These are phyloP conservation scores for Sclerospora graminicola DNA, from an alignment of 352 stramenopile species.

Conservation along the genomic window DNA sequence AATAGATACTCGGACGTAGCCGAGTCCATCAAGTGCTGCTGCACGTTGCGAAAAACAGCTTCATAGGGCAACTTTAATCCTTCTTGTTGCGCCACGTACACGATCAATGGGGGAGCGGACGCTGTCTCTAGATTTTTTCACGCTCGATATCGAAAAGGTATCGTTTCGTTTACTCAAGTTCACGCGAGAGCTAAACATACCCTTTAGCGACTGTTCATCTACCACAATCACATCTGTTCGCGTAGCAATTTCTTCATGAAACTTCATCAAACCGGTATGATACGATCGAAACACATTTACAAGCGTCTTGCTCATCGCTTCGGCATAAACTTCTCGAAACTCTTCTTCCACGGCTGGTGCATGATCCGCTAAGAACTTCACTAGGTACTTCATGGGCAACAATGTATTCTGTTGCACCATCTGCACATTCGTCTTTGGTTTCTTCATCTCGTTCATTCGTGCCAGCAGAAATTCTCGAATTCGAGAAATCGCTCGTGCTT, in stretches of 20 bases:
- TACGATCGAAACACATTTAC: slow-evolving; percentile 95
- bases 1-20: slow-evolving; percentile 98
- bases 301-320: slow-evolving; percentile 95
- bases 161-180: slow-evolving; percentile 94
- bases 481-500: slow-evolving; percentile 51
- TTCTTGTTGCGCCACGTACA: slow-evolving; percentile 92
- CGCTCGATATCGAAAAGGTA: slow-evolving; percentile 90
- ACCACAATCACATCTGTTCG: slow-evolving; percentile 92
- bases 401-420: slow-evolving; percentile 97
- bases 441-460: slow-evolving; percentile 90
- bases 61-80: slow-evolving; percentile 92
- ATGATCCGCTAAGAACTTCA: slow-evolving; percentile 92
- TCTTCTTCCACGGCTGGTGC: slow-evolving; percentile 90
- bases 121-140: slow-evolving; percentile 84
- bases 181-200: slow-evolving; percentile 77
- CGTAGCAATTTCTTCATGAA: slow-evolving; percentile 90
- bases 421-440: slow-evolving; percentile 96
- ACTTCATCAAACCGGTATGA: slow-evolving; percentile 89
- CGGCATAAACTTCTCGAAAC: slow-evolving; percentile 92
- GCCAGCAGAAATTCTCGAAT: slow-evolving; percentile 92
- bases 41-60: slow-evolving; percentile 91
- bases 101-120: slow-evolving; percentile 82
- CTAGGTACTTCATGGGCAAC: slow-evolving; percentile 93
- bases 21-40: slow-evolving; percentile 97
- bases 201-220: slow-evolving; percentile 90